Evolutionary conservation across 2,329 filamentous ascomycete genomes (phyloP).

Genomic region (Dothideomycetidae sp.): DNA sequence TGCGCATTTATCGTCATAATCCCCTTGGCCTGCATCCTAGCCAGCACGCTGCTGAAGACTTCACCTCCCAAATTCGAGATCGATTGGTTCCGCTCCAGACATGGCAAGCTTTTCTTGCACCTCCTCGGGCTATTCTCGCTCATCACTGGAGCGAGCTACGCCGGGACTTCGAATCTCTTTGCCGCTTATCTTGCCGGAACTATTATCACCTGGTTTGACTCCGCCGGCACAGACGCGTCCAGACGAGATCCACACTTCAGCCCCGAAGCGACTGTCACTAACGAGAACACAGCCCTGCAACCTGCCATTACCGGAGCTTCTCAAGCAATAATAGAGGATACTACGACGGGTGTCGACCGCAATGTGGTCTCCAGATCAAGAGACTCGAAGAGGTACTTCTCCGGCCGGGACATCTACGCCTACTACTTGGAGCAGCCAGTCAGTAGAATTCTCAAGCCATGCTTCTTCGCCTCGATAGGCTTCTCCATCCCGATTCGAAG

Average conservation of each 20-base stretch:
- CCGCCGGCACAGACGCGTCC: not conserved
- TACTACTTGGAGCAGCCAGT: conserved; percentile 30
- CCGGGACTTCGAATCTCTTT: conserved; percentile 48
- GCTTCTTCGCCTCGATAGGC: conserved; percentile 64
- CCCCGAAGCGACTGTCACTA: no score
- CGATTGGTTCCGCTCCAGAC: no score
- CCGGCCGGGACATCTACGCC: conserved; percentile 23
- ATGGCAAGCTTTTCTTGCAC: conserved; percentile 33
- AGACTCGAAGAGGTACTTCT: not conserved
- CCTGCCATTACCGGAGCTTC: no score
- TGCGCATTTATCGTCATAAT: conserved; percentile 35
- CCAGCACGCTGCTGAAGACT: conserved; percentile 16
- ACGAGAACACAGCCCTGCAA: not conserved
- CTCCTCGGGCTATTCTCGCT: conserved; percentile 36
- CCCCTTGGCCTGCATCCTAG: conserved; percentile 36
- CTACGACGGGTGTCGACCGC: conserved; percentile 58
- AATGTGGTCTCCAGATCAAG: no score
- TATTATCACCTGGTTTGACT: conserved; percentile 46
- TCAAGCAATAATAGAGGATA: no score
- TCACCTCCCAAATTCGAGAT: conserved; percentile 4
- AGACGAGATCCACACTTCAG: not conserved
- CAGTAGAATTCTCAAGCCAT: conserved; percentile 46
- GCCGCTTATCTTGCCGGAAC: conserved; percentile 47
- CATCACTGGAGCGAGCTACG: conserved; percentile 40
- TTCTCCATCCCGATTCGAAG: conserved; percentile 62